phyloP scores from a whole-genome alignment of 208 protist species.

The Trypanosoma vivax region DNA sequence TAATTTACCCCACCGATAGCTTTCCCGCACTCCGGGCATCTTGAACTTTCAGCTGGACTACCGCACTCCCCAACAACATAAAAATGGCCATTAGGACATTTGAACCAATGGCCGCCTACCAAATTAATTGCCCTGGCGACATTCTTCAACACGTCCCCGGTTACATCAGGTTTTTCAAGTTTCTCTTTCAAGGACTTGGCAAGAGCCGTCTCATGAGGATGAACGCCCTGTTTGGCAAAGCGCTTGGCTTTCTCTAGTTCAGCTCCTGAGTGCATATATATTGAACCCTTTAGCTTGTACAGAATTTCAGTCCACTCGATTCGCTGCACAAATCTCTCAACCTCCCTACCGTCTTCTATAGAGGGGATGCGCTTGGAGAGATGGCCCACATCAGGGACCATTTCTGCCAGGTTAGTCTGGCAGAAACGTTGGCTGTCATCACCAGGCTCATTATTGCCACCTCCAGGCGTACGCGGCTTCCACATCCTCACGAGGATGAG shows the following conservation, averaged over 20 bases:
- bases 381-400: neutral
- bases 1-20: neutral
- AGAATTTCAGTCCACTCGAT: neutral
- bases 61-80: conserved; percentile 54
- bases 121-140: conserved; percentile 7
- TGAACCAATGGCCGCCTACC: conserved; percentile 17
- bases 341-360: neutral
- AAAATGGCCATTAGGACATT: conserved; percentile 23
- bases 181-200: neutral
- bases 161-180: neutral
- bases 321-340: neutral
- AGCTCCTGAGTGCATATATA: neutral
- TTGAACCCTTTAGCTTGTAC: neutral
- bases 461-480: conserved; percentile 9
- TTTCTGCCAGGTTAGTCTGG: neutral
- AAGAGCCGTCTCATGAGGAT: neutral
- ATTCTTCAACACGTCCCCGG: neutral
- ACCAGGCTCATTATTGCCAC: conserved; percentile 14
- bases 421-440: neutral
- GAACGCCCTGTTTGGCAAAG: neutral
- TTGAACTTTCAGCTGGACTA: conserved; percentile 26
- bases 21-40: conserved; percentile 28
- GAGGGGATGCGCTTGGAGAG: neutral
- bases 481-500: conserved; percentile 6
- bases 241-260: neutral